phyloP scores from a whole-genome alignment of 495 filamentous ascomycete species.

The Penicillium psychrofluorescens region DNA sequence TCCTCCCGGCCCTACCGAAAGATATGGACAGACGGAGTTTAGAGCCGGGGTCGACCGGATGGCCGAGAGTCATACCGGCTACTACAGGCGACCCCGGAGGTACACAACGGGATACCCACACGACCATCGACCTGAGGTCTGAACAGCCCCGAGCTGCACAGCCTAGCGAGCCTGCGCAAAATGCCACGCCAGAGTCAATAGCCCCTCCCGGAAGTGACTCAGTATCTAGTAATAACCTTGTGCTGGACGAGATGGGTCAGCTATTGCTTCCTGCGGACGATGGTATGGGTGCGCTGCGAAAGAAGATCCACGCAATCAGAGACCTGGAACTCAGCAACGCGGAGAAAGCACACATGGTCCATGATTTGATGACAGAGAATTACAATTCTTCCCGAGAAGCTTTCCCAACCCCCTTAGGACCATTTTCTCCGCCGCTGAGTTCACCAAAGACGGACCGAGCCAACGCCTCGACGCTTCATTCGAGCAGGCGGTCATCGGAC shows the following conservation, averaged over 20 bases:
- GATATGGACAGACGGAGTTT: conserved; percentile 21
- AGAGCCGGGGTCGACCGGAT: conserved; percentile 7
- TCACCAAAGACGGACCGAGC: conserved; percentile 28
- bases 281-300: conserved; percentile 72
- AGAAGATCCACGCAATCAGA: conserved; percentile 72
- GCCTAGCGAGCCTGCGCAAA: background rate
- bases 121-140: background rate
- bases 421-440: conserved; percentile 25
- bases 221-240: conserved; percentile 7
- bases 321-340: conserved; percentile 50
- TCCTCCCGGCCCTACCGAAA: conserved; percentile 19
- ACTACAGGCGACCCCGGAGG: background rate
- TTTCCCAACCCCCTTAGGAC: conserved; percentile 19
- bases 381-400: conserved; percentile 49
- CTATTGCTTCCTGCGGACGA: conserved; percentile 76
- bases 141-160: background rate
- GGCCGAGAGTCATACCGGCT: background rate
- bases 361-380: conserved; percentile 72
- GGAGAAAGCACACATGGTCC: conserved; percentile 79
- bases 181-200: background rate
- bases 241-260: conserved; percentile 9
- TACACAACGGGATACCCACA: background rate
- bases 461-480: conserved; percentile 23
- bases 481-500: conserved; percentile 19
- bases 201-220: no score